Base-by-base conservation (phyloP, 2,329 filamentous ascomycete genomes). In the Aspergillus costaricaensis region DNA sequence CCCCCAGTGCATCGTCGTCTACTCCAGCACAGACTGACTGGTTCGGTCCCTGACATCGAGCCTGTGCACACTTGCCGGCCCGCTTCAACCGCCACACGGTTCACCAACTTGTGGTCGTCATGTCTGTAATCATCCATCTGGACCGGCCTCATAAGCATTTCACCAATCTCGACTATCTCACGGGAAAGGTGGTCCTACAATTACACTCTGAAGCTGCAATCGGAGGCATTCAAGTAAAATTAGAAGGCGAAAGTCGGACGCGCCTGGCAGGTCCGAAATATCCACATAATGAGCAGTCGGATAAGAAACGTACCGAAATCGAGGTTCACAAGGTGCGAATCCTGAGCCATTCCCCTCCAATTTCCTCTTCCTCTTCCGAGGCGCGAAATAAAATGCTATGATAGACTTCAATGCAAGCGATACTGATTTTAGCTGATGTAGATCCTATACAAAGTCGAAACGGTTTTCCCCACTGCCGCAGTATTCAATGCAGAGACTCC, bases 171-270 rank as follows among this genome's bases (percentile, higher is more conserved):
- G 80, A 82, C 65, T 76, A 75, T 55, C 72, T 82, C 25, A 74
- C 76, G 2, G 80, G 80, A 30, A 79, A 71, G 47, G 79, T 81
- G 19, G 66, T 80, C n/a, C 68, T 82, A 44, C 68, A 73, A 52
- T 71, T 82, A 7, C 67, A 70, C 1, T 72, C 72, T 1, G 78
- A 81, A 67, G 74, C 80, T 12, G 69, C 79, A 7, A 76, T 82
- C 54, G 74, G 76, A 43, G 74, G 74, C 4, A 79, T 82, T 39
- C 77, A 77, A 44, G 80, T 82, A 51, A 82, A 82, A 66, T 67
- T 82, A 27, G 80, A 82, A 62, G 80, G 79, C 21, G 80, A 82
- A 64, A 82, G 79, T 67, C 76, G 75, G 38, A 80, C 80, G 23
- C 72, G 79, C 43, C 72, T 82, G 15, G 72, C 74, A 2, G 77